These are phyloP conservation scores for Misopates orontium DNA, from an alignment of 257 asterid species.

Conservation along the genomic window DNA sequence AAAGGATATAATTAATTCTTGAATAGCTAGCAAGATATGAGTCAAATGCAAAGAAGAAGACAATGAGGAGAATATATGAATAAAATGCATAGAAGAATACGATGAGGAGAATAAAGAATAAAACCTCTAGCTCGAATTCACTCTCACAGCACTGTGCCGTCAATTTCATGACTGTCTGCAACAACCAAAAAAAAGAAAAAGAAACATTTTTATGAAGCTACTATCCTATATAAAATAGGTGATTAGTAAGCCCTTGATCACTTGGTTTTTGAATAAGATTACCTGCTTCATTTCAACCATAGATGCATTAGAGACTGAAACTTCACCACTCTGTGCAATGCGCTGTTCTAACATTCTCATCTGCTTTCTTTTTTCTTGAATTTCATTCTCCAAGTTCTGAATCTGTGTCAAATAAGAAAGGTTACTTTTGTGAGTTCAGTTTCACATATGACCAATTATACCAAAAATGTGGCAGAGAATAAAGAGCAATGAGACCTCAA, in stretches of 20 bases:
- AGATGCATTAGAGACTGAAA: conserved; percentile 77
- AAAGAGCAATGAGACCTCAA: too few relatives aligned
- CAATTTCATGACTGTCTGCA: conserved; percentile 74
- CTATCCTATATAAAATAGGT: neutral
- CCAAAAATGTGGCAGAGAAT: too few relatives aligned
- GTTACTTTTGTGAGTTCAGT: conserved; percentile 5
- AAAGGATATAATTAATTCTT: conserved; percentile 19
- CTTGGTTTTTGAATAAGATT: conserved; percentile 12
- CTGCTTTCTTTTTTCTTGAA: conserved; percentile 81
- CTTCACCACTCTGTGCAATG: conserved; percentile 82
- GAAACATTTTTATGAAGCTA: conserved; percentile 15
- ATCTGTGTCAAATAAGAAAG: conserved; percentile 47
- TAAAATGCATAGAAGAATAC: conserved; percentile 22
- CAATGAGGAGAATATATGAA: neutral
- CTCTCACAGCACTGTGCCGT: conserved; percentile 86
- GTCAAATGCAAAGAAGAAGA: neutral
- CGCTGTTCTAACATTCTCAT: conserved; percentile 82
- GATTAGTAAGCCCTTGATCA: neutral
- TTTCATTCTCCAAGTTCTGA: conserved; percentile 81
- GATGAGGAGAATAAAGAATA: conserved; percentile 18
- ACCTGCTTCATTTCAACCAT: conserved; percentile 97
- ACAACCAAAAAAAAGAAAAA: conserved; percentile 29
- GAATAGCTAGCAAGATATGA: neutral
- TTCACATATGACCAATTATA: too few relatives aligned
- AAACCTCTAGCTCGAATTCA: conserved; percentile 93